phyloP scores from a whole-genome alignment of 352 stramenopile genomes.

The Phytophthora sp. region DNA sequence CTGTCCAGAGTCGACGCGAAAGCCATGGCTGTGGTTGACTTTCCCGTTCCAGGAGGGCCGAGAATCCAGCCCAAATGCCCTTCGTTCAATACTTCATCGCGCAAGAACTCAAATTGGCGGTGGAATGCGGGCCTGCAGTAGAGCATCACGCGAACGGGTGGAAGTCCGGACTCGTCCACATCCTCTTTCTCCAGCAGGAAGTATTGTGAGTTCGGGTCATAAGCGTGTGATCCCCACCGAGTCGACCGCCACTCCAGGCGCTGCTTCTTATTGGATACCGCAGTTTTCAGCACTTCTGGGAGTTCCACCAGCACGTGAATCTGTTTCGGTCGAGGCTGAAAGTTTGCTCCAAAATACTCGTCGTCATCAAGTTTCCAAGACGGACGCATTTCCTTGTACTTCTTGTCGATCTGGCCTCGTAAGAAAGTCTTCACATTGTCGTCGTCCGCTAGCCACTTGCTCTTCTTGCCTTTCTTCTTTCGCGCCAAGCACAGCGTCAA shows the following conservation, averaged over 20 bases:
- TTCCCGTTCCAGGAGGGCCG: constrained; percentile 16
- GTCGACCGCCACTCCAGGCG: background rate
- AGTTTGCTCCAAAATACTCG: background rate
- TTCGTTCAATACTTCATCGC: constrained; percentile 6
- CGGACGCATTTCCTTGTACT: constrained; percentile 10
- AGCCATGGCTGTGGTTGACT: constrained; percentile 14
- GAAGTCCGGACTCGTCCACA: constrained; percentile 4
- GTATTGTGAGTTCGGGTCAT: background rate
- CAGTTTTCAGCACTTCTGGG: background rate
- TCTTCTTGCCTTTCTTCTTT: constrained; percentile 7
- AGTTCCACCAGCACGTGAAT: background rate
- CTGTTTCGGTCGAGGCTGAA: background rate
- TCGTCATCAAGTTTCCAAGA: background rate
- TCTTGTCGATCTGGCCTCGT: constrained; percentile 7
- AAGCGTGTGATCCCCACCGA: background rate
- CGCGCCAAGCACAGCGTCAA: constrained; percentile 23
- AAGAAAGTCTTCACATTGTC: background rate
- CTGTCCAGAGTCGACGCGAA: constrained; percentile 16
- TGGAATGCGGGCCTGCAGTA: constrained; percentile 20
- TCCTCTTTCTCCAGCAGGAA: constrained; percentile 14
- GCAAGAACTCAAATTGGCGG: constrained; percentile 14
- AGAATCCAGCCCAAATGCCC: constrained; percentile 12
- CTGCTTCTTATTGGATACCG: background rate
- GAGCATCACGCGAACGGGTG: background rate
- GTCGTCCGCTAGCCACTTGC: constrained; percentile 23